Conservation (phyloP, 805 yeast species). For the Wickerhamomyces rabaulensis region DNA sequence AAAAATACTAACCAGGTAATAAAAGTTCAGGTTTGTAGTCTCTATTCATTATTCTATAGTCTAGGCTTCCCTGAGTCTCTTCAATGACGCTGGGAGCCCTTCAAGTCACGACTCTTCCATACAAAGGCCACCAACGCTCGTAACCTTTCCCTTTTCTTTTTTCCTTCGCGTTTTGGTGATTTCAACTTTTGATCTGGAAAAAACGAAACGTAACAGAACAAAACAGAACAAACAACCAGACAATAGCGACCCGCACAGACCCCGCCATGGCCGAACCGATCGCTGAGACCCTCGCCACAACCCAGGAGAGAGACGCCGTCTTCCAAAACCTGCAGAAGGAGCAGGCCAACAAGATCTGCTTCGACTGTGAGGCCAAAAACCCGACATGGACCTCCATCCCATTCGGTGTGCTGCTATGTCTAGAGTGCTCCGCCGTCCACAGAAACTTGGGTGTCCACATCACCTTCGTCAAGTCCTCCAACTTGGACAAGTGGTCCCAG, state of each 20-base stretch:
- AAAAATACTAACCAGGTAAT: too few species aligned
- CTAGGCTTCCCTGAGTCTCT: too few species aligned
- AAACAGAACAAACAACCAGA: neutral
- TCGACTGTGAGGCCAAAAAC: conserved; percentile 89
- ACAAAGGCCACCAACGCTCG: neutral
- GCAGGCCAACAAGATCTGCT: conserved; percentile 79
- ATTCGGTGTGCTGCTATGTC: conserved; percentile 86
- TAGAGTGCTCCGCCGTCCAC: conserved; percentile 94
- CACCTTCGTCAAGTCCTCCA: conserved; percentile 88
- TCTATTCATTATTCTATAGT: too few species aligned
- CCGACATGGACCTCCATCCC: conserved; percentile 99
- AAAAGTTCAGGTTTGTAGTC: too few species aligned
- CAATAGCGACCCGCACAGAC: neutral
- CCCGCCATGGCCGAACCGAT: conserved; percentile 3
- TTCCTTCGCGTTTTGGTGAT: neutral
- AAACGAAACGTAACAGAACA: neutral
- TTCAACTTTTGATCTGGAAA: neutral
- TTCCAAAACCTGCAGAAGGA: conserved; percentile 32
- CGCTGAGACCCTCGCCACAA: conserved; percentile 18
- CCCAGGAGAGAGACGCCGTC: conserved; percentile 18
- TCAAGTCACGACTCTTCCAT: too few species aligned
- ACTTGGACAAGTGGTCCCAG: conserved; percentile 91
- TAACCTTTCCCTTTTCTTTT: neutral
- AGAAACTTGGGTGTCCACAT: conserved; percentile 95
- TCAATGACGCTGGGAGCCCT: too few species aligned